phyloP scores from a whole-genome alignment of 495 filamentous ascomycete genomes.

The Penicillium angulare region DNA sequence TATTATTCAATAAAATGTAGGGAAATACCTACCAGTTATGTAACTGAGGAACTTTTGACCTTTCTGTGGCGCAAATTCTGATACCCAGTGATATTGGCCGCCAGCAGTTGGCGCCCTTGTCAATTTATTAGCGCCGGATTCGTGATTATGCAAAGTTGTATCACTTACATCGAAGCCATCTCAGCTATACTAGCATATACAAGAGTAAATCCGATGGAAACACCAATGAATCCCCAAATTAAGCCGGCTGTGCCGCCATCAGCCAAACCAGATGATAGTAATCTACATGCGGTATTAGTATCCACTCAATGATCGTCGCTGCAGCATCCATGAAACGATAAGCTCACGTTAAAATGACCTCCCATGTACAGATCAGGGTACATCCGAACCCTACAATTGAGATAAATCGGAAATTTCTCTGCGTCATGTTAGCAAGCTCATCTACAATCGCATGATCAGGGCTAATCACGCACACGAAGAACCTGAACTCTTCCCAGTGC shows the following conservation, averaged over 20 bases:
- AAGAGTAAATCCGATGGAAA: conserved; percentile 47
- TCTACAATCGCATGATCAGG: not conserved
- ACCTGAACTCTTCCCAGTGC: conserved; percentile 43
- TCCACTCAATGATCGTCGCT: not conserved
- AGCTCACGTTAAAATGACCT: conserved; percentile 45
- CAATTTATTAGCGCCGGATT: conserved; percentile 18
- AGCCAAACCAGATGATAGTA: conserved; percentile 36
- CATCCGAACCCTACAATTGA: conserved; percentile 49
- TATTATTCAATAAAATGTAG: conserved; percentile 18
- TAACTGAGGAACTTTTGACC: conserved; percentile 59
- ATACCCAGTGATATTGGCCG: conserved; percentile 58
- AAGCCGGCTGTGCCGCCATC: conserved; percentile 57
- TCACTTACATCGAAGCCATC: conserved; percentile 54
- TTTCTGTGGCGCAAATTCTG: conserved; percentile 49
- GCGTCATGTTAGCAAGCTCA: conserved; percentile 6
- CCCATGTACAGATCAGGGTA: conserved; percentile 47
- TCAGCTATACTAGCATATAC: conserved; percentile 59
- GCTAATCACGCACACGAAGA: conserved; percentile 35
- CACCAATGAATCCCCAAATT: conserved; percentile 55
- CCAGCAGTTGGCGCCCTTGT: conserved; percentile 53
- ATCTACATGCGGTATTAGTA: not conserved
- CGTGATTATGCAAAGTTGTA: not conserved
- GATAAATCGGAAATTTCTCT: conserved; percentile 52
- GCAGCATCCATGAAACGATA: not conserved
- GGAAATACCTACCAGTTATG: conserved; percentile 44